Evolutionary conservation across 306 rosid genomes (phyloP), one percentile per base, ranked within the genome.

Genomic region (Senna siamea): DNA sequence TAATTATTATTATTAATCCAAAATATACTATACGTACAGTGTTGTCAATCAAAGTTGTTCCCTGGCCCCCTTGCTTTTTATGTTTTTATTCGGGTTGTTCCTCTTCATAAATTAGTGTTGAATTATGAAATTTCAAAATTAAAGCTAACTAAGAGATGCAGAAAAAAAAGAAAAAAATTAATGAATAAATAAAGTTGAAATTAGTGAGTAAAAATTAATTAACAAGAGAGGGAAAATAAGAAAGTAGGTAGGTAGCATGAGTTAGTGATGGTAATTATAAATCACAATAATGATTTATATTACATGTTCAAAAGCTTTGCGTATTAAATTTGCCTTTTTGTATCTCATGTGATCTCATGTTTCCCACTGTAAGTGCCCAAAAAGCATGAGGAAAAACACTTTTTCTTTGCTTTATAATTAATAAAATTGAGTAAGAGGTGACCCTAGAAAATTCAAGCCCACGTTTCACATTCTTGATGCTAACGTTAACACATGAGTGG

Each of bases 401-500:
- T 44, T 23, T 28, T 10, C 7, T 23, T 5, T 19, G 18, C 7
- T 15, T 46, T 66, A 51, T 9, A 13, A 66, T 62, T 52, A 9
- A 11, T 2, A 26, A 56, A 10, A 56, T 23, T 22, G 43, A 66
- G 22, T 13, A 46, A 66, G 53, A 44, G 20, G 13, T 22, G 71
- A 46, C 56, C 43, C 20, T 22, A 41, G n/a, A n/a, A 26, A 26
- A 26, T 26, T 66, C 44, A 34, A 41, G 71, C 40, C 71, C 56
- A 66, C 71, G 71, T 66, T 46, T 66, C 41, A 44, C 56, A 66
- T 66, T 26, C 56, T 44, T 44, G 56, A 66, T 34, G 71, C 56
- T 26, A 22, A 46, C 68, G 35, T 46, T 64, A 23, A 18, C 56
- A 46, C 0, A 14, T 43, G 28, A 56, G 76, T 71, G 56, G 46